phyloP scores from a whole-genome alignment of 140 eudicot genomes.

The Bidens hawaiensis region DNA sequence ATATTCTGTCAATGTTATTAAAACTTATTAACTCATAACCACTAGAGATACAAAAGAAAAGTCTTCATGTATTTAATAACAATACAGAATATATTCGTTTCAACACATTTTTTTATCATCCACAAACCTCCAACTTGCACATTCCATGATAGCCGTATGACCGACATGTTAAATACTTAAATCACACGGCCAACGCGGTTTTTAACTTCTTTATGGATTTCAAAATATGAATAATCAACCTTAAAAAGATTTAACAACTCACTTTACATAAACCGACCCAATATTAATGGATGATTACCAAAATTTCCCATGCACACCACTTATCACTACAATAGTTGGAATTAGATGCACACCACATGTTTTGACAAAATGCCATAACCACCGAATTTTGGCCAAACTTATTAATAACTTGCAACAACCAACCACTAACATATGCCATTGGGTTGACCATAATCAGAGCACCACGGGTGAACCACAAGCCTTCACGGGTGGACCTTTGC shows the following conservation, averaged over 20 bases:
- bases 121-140: conserved; percentile 10
- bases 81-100: background rate
- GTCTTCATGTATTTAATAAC: background rate
- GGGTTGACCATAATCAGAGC: conserved; percentile 13
- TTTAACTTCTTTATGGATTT: background rate
- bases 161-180: conserved; percentile 25
- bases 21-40: background rate
- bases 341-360: conserved; percentile 3
- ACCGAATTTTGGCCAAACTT: background rate
- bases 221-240: conserved; percentile 7
- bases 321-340: background rate
- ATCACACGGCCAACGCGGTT: conserved; percentile 14
- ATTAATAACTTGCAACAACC: background rate
- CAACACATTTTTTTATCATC: background rate
- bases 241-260: background rate
- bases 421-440: background rate
- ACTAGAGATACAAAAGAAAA: background rate
- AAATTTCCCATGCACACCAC: background rate
- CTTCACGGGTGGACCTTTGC: conserved; percentile 29
- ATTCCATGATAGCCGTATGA: conserved; percentile 3
- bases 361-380: conserved; percentile 9
- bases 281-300: background rate
- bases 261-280: background rate
- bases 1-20: background rate
- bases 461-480: conserved; percentile 14